Base-by-base conservation (phyloP, 177 flowering plant genomes). In the Telopea speciosissima region DNA sequence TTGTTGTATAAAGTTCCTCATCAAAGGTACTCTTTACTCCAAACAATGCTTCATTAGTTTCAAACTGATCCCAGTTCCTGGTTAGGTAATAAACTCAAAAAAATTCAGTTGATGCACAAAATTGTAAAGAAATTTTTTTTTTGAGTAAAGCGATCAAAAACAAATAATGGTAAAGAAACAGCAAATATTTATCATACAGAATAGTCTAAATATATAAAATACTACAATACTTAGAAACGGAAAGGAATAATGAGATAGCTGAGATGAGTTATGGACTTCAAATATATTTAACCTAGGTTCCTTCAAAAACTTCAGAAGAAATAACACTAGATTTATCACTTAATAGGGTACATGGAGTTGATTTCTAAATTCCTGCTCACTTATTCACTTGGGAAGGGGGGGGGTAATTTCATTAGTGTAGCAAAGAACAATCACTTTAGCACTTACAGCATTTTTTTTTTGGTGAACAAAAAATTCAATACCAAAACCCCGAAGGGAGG, bases 1-100 rank as follows among this genome's bases (percentile, higher is more conserved):
- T 96, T 63, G 99, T 96, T n/a, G 98, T 96, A 68, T 96, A 96
- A 21, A 96, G 81, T 71, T 96, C 99, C 85, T 96, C 99, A 65
- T 93, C 81, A 70, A 93, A 96, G 26, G 99, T 96, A 84, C 97
- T 96, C 74, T 86, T 90, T 45, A 96, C 97, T 63, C 99, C 99
- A 88, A 96, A 96, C 24, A 96, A 77, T 56, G 87, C 73, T 78
- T 87, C 90, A 83, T 96, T 93, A 36, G 83, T 86, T 80, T 89
- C 87, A 85, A 96, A 96, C 79, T 93, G 98, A 83, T 96, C 88
- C 99, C 99, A 96, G 36, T 82, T 83, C 85, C 98, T 96, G 73
- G 61, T 56, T 31, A 14, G 63, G 24, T 75, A 36, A 71, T 63
- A 63, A 65, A 23, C 31, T 44, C 10, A 26, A 49, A 68, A 44